phyloP scores from a whole-genome alignment of 1,139 yeast genomes.

The Pichia sp. region DNA sequence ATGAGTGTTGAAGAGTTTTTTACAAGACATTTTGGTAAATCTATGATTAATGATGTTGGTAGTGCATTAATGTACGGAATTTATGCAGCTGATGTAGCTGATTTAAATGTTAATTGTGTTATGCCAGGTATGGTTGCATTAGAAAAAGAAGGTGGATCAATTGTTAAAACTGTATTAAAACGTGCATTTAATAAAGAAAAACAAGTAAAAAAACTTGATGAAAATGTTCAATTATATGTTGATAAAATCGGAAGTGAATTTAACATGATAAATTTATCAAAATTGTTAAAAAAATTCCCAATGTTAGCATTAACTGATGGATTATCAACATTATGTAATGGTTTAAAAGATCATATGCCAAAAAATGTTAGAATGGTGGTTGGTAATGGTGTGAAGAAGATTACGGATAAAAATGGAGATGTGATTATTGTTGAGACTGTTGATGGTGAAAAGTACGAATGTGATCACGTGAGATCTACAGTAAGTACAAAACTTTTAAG shows the following conservation, averaged over 20 bases:
- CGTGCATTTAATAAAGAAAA: slow-evolving; percentile 5
- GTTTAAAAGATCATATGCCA: slow-evolving; percentile 32
- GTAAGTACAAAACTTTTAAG: slow-evolving; percentile 34
- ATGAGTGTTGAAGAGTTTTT: slow-evolving; percentile 52
- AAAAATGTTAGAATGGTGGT: slow-evolving; percentile 38
- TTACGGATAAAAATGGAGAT: slow-evolving; percentile 8
- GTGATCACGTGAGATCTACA: slow-evolving; percentile 55
- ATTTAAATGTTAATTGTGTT: slow-evolving; percentile 60
- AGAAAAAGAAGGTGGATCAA: slow-evolving; percentile 58
- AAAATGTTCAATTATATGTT: slow-evolving; percentile 31
- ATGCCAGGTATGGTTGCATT: slow-evolving; percentile 46
- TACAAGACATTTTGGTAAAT: slow-evolving; percentile 60
- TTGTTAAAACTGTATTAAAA: slow-evolving; percentile 30
- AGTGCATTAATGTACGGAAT: slow-evolving; percentile 88
- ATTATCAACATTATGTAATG: slow-evolving; percentile 45
- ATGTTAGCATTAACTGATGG: slow-evolving; percentile 46
- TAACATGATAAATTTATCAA: slow-evolving; percentile 34
- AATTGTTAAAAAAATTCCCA: slow-evolving; percentile 38
- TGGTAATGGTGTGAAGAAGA: slow-evolving; percentile 16
- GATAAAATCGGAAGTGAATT: slow-evolving; percentile 31
- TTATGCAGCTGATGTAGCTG: slow-evolving; percentile 76
- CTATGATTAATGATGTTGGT: slow-evolving; percentile 54
- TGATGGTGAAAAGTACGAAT: slow-evolving; percentile 28
- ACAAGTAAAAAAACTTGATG: slow-evolving; percentile 5
- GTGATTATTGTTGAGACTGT: slow-evolving; percentile 18